Evolutionary conservation across 2,329 filamentous ascomycete genomes (phyloP).

Genomic region (Arthroderma uncinatum): DNA sequence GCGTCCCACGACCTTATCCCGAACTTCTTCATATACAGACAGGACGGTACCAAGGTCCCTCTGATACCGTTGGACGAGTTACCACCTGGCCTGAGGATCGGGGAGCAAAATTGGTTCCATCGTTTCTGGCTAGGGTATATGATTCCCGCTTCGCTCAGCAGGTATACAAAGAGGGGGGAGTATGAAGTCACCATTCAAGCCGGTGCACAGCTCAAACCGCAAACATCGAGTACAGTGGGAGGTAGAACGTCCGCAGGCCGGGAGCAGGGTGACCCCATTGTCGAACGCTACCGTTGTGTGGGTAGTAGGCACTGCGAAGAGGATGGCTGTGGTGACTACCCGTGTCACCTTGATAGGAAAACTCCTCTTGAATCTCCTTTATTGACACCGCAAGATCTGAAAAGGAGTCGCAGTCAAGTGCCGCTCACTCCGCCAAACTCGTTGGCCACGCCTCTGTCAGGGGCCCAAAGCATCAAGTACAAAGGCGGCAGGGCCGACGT

Average conservation of each 20-base stretch:
- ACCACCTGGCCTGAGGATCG: conserved; percentile 27
- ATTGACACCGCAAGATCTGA: neutral
- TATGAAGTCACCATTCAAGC: conserved; percentile 2
- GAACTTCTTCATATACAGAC: conserved; percentile 31
- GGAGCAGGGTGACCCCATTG: neutral
- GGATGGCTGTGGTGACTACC: neutral
- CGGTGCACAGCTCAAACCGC: neutral
- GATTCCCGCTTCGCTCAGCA: conserved; percentile 13
- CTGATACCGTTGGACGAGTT: conserved; percentile 37
- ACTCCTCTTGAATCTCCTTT: neutral
- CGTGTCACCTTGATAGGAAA: neutral
- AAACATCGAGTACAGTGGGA: neutral
- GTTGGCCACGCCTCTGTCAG: neutral
- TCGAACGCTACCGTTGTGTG: neutral
- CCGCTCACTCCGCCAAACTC: neutral
- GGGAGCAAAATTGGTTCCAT: conserved; percentile 18
- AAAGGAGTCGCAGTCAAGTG: neutral
- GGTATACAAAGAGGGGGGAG: neutral
- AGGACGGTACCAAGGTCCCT: conserved; percentile 27
- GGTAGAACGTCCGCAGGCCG: neutral
- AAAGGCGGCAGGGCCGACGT: neutral
- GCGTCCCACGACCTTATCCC: conserved; percentile 19
- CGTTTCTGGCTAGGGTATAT: conserved; percentile 16
- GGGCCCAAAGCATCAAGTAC: neutral
- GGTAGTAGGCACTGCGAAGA: neutral